A percentile compares a stretch with the other conserved stretches of the same genome.
These are phyloP conservation scores for Lignosus rhinocerotis DNA, from an alignment of 1,284 basidiomycete species.

Conservation along the genomic window DNA sequence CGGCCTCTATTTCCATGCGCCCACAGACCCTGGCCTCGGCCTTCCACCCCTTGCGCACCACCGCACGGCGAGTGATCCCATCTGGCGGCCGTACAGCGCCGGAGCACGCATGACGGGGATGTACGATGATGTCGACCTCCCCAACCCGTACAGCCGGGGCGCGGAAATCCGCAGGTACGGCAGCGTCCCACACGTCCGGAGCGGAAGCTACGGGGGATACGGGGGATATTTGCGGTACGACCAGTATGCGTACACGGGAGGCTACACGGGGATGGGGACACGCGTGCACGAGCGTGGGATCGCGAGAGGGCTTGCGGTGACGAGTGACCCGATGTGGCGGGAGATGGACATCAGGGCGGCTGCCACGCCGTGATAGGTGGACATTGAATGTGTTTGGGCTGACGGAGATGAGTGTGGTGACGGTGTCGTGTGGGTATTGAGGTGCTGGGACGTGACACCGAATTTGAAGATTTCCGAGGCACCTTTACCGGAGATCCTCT, in stretches of 20 bases:
- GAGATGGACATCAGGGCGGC: slow-evolving; percentile 23
- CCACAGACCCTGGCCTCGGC: background rate
- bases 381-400: background rate
- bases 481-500: too few relatives aligned
- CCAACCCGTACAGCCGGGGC: slow-evolving; percentile 25
- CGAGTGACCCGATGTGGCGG: slow-evolving; percentile 14
- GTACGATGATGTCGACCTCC: slow-evolving; percentile 13
- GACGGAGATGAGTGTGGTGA: background rate
- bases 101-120: slow-evolving; percentile 9
- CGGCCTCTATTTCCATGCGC: background rate
- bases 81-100: slow-evolving; percentile 23
- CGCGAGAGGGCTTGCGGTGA: background rate
- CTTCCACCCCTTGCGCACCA: slow-evolving; percentile 17
- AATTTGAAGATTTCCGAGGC: too few relatives aligned
- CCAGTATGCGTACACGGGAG: background rate
- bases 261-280: background rate
- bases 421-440: background rate
- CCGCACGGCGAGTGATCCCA: slow-evolving; percentile 19
- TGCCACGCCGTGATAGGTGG: background rate
- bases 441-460: too few relatives aligned
- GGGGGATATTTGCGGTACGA: background rate
- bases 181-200: slow-evolving; percentile 22
- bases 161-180: slow-evolving; percentile 26
- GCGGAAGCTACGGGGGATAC: background rate
- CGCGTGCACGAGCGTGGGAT: slow-evolving; percentile 4